Conservation (phyloP, 257 asterid species). For the Schizonepeta tenuifolia region DNA sequence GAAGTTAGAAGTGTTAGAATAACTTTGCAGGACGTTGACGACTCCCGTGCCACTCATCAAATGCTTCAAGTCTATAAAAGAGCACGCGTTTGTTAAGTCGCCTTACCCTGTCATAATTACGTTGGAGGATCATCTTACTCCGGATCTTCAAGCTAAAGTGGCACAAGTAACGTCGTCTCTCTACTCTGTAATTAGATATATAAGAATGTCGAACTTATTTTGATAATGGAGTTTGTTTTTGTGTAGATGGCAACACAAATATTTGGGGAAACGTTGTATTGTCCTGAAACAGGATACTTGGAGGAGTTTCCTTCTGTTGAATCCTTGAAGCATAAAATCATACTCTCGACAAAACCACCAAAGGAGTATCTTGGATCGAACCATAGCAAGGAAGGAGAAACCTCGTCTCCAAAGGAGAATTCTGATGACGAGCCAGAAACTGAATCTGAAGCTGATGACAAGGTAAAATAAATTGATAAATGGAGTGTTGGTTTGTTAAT, state of each 20-base stretch:
- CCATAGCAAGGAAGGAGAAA: slow-evolving; percentile 45
- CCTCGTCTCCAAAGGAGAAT: slow-evolving; percentile 48
- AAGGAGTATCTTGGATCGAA: slow-evolving; percentile 74
- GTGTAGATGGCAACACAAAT: slow-evolving; percentile 65
- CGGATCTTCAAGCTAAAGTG: slow-evolving; percentile 83
- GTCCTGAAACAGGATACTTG: slow-evolving; percentile 59
- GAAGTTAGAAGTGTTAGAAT: slow-evolving; percentile 7
- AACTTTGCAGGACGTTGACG: slow-evolving; percentile 73
- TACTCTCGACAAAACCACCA: slow-evolving; percentile 90
- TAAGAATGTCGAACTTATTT: background rate
- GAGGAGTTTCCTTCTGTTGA: slow-evolving; percentile 86
- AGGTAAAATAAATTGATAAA: slow-evolving; percentile 40
- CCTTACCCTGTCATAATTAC: slow-evolving; percentile 86
- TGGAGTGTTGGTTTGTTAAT: background rate
- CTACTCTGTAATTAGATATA: background rate
- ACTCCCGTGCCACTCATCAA: slow-evolving; percentile 77
- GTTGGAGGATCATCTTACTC: slow-evolving; percentile 84
- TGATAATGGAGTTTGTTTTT: background rate
- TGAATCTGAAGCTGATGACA: slow-evolving; percentile 53
- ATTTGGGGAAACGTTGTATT: slow-evolving; percentile 74
- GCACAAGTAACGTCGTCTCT: slow-evolving; percentile 54
- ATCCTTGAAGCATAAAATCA: slow-evolving; percentile 58
- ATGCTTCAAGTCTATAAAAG: slow-evolving; percentile 75
- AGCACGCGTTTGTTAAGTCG: slow-evolving; percentile 79
- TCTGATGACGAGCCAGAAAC: slow-evolving; percentile 61